Evolutionary conservation across 306 rosid genomes (phyloP).

Genomic region (Pyrus bretschneideri): DNA sequence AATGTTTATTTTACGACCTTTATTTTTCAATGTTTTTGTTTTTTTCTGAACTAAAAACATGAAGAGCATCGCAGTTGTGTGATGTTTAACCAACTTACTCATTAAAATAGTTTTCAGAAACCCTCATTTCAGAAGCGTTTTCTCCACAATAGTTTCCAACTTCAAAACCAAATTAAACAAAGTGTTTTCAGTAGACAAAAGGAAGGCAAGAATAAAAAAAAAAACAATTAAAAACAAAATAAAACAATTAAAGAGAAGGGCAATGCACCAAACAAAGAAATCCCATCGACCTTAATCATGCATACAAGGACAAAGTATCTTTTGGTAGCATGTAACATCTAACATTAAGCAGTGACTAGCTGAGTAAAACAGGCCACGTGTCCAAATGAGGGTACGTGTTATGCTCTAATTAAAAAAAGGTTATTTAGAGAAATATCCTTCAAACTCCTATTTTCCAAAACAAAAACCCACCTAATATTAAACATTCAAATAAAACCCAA

Average conservation of each 20-base stretch:
- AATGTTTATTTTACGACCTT: background rate
- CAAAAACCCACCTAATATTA: too few relatives aligned
- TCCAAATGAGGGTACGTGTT: background rate
- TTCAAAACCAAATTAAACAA: background rate
- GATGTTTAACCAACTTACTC: background rate
- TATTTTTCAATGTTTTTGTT: background rate
- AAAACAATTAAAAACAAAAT: background rate
- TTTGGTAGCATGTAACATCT: slow-evolving; percentile 15
- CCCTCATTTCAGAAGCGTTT: background rate
- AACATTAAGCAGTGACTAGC: background rate
- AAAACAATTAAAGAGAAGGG: slow-evolving; percentile 2
- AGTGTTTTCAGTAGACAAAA: background rate
- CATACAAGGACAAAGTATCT: slow-evolving; percentile 10
- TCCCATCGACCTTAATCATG: background rate
- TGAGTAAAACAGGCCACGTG: background rate
- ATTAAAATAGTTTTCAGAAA: background rate
- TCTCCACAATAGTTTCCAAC: background rate
- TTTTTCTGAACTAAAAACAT: background rate
- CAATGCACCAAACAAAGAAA: slow-evolving; percentile 2
- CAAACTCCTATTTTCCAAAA: too few relatives aligned
- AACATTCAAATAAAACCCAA: too few relatives aligned
- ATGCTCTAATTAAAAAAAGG: background rate
- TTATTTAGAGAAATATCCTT: too few relatives aligned
- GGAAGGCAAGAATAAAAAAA: background rate
- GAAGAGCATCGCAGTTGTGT: background rate